phyloP scores from a whole-genome alignment of 805 yeast species.

The Yamadazyma ubonensis region DNA sequence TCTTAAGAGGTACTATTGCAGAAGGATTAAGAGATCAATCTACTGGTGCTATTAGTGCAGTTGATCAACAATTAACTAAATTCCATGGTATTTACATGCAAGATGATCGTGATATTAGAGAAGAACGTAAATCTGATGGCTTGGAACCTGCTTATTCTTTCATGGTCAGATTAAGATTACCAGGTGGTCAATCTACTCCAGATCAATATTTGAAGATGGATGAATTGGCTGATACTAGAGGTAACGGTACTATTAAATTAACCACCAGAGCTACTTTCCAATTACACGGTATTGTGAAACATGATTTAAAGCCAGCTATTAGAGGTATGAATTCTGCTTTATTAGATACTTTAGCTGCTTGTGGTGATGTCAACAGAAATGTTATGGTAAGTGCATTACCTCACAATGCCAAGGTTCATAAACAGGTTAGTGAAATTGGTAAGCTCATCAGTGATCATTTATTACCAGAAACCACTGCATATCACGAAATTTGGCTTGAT shows the following conservation, averaged over 20 bases:
- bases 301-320: constrained; percentile 82
- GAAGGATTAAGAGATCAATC: constrained; percentile 78
- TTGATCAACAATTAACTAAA: constrained; percentile 91
- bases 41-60: constrained; percentile 89
- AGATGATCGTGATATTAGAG: constrained; percentile 95
- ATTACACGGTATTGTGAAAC: constrained; percentile 91
- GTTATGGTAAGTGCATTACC: constrained; percentile 93
- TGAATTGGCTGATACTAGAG: constrained; percentile 73
- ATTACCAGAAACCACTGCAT: constrained; percentile 89
- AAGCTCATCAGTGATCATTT: constrained; percentile 72
- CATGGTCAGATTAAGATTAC: constrained; percentile 93
- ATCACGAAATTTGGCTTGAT: constrained; percentile 95
- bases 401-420: constrained; percentile 75
- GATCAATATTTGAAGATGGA: constrained; percentile 87
- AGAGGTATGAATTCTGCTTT: constrained; percentile 89
- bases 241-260: constrained; percentile 90
- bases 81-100: constrained; percentile 99
- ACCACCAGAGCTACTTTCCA: constrained; percentile 98
- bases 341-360: constrained; percentile 94
- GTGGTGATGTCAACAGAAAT: constrained; percentile 98
- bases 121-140: constrained; percentile 87
- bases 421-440: constrained; percentile 66
- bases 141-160: constrained; percentile 94
- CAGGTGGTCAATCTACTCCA: constrained; percentile 89
- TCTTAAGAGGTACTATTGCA: constrained; percentile 87